These are phyloP conservation scores for Onygena corvina DNA, from an alignment of 2,329 filamentous ascomycete genomes.

Conservation along the genomic window DNA sequence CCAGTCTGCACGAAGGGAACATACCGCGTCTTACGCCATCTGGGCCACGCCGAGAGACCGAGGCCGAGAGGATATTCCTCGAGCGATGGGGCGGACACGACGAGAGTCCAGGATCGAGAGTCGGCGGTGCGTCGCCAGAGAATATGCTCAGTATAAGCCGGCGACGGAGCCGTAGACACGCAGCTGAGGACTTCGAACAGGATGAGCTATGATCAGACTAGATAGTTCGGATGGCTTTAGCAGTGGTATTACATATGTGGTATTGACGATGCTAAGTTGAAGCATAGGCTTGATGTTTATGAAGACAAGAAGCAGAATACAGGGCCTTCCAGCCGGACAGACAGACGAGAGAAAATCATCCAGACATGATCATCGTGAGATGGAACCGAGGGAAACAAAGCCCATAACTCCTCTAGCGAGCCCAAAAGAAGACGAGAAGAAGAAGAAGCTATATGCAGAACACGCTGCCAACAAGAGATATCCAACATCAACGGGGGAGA, in stretches of 20 bases:
- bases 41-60: conserved; percentile 24
- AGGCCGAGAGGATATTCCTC: conserved; percentile 30
- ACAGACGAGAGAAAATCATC: neutral
- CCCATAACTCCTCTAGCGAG: conserved; percentile 2
- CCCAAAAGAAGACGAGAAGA: neutral
- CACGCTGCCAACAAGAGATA: neutral
- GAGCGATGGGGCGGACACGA: conserved; percentile 31
- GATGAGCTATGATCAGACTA: neutral
- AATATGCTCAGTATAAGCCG: conserved; percentile 15
- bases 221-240: neutral
- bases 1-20: conserved; percentile 18
- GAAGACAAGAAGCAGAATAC: too few relatives aligned
- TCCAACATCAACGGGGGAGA: neutral
- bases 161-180: conserved; percentile 6
- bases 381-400: neutral
- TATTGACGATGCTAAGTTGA: neutral
- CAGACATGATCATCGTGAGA: neutral
- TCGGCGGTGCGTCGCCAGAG: conserved; percentile 27
- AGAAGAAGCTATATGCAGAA: conserved; percentile 4
- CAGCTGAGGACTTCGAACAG: conserved; percentile 3
- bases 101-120: conserved; percentile 21
- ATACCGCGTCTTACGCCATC: conserved; percentile 22
- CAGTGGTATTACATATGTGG: neutral
- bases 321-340: too few relatives aligned
- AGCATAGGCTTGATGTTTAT: too few relatives aligned